phyloP scores from a whole-genome alignment of 2,329 filamentous ascomycete species.

The Macroventuria anomochaeta region DNA sequence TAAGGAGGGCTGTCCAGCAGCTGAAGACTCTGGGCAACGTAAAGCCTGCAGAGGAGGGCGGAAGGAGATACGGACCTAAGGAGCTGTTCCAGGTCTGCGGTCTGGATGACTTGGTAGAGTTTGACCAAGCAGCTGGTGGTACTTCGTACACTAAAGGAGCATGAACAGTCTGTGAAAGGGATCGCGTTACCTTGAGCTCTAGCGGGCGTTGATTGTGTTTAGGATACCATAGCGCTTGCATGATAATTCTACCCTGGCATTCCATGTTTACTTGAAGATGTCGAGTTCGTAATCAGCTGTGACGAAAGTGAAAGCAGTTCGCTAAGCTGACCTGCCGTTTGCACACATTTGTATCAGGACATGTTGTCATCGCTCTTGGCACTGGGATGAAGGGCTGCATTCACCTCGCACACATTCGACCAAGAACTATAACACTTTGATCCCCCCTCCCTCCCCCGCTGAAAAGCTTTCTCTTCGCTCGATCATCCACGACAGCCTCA shows the following conservation, averaged over 20 bases:
- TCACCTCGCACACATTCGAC: too few relatives aligned
- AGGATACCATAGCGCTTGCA: slow-evolving; percentile 13
- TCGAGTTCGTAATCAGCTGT: neutral
- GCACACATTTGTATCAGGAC: neutral
- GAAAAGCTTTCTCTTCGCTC: too few relatives aligned
- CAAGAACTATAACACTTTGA: too few relatives aligned
- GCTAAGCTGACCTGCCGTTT: neutral
- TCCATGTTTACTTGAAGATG: neutral
- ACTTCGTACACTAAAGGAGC: slow-evolving; percentile 34
- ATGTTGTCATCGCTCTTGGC: too few relatives aligned
- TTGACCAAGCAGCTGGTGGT: slow-evolving; percentile 58
- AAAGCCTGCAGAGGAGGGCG: slow-evolving; percentile 47
- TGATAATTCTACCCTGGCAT: neutral
- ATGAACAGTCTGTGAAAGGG: neutral
- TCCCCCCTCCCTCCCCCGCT: too few relatives aligned
- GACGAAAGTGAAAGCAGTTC: too few relatives aligned
- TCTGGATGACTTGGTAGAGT: slow-evolving; percentile 57
- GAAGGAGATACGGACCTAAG: slow-evolving; percentile 55
- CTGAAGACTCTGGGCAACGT: slow-evolving; percentile 37
- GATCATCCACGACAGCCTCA: too few relatives aligned
- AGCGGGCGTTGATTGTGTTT: slow-evolving; percentile 11
- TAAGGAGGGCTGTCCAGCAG: slow-evolving; percentile 38
- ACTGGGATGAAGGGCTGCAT: too few relatives aligned
- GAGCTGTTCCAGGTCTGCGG: slow-evolving; percentile 62
- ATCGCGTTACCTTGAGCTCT: slow-evolving; percentile 1